Conservation (phyloP, 2,329 filamentous ascomycete genomes). For the Malbranchea cinnamomea region DNA sequence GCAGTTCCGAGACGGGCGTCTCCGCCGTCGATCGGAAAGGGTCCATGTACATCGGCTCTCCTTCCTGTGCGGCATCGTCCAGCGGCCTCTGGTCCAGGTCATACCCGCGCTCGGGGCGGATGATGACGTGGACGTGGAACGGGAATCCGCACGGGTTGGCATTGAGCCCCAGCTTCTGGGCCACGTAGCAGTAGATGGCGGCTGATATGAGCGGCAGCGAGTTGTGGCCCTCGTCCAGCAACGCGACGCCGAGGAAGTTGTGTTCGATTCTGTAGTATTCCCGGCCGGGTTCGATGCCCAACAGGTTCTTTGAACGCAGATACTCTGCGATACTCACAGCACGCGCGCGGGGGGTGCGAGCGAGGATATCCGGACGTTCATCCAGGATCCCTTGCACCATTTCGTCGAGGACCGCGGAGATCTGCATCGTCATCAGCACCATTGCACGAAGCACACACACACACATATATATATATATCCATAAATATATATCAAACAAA, state of each 20-base stretch:
- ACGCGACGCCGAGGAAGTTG: conserved; percentile 70
- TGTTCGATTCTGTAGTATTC: conserved; percentile 72
- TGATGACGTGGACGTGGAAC: conserved; percentile 69
- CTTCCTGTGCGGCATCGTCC: conserved; percentile 9
- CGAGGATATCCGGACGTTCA: conserved; percentile 38
- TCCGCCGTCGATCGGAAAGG: conserved; percentile 60
- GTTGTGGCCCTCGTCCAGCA: conserved; percentile 57
- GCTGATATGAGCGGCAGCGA: conserved; percentile 77
- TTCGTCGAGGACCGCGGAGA: conserved; percentile 48
- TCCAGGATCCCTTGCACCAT: conserved; percentile 43
- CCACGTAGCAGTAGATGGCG: conserved; percentile 72
- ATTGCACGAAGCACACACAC: conserved; percentile 6
- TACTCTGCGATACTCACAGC: conserved; percentile 55
- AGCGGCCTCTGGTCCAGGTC: conserved; percentile 41
- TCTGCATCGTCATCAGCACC: conserved; percentile 30
- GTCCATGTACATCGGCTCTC: conserved; percentile 62
- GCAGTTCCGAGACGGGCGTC: conserved; percentile 44
- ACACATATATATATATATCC: neutral
- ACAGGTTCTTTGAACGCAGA: conserved; percentile 52
- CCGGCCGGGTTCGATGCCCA: conserved; percentile 50
- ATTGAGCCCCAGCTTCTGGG: conserved; percentile 56
- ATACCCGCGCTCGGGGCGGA: conserved; percentile 45
- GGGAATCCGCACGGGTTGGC: conserved; percentile 71
- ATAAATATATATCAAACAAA: neutral
- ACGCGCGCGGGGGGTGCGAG: conserved; percentile 48